Percentiles rank a stretch among this genome's conserved stretches.
Evolutionary conservation across 306 rosid genomes (phyloP).

Genomic region (Vigna reflexopilosa): DNA sequence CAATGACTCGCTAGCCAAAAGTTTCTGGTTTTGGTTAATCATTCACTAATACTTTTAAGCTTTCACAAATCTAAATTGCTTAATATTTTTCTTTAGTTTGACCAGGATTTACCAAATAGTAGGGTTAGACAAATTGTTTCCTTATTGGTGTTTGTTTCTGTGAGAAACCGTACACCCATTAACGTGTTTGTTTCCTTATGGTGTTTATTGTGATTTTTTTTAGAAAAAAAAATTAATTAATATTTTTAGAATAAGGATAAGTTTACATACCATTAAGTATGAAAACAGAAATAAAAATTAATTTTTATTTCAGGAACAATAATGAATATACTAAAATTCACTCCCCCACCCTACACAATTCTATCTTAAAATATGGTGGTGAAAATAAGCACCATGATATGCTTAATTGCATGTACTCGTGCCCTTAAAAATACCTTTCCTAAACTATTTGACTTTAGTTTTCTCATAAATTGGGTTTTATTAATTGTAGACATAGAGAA

Average conservation of each 20-base stretch:
- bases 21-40: background rate
- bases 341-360: no score
- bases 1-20: background rate
- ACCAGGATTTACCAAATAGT: constrained; percentile 9
- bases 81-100: constrained; percentile 2
- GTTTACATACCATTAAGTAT: no score
- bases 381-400: background rate
- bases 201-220: no score
- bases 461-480: background rate
- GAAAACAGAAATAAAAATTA: no score
- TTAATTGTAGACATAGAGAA: background rate
- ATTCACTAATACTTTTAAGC: background rate
- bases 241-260: no score
- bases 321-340: no score
- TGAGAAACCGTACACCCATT: no score
- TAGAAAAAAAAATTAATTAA: no score
- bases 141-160: background rate
- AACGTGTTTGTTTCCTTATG: no score
- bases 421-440: background rate
- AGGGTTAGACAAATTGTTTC: background rate
- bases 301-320: no score
- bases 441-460: background rate
- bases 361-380: background rate
- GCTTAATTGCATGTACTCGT: background rate
- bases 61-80: background rate